Evolutionary conservation across 345 rosid species (phyloP), one percentile per base, ranked within the genome.

Genomic region (Conringia planisiliqua): DNA sequence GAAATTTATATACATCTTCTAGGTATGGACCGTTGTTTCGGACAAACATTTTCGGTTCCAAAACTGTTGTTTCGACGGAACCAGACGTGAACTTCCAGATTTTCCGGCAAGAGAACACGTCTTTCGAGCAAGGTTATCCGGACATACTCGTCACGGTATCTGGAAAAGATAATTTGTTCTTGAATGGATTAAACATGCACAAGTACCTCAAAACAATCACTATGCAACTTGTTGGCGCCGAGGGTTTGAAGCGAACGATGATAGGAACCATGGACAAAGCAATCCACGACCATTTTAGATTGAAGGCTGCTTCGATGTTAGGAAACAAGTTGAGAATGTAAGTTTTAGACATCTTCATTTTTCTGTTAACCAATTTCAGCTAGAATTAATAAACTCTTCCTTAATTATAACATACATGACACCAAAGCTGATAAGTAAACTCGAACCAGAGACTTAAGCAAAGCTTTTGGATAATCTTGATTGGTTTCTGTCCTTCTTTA

Each of bases 161-260:
- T 1, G 65, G 65, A 38, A 20, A 80, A 59, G 38, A 82, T 13
- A 72, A 20, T 30, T 4, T 77, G n/a, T 42, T 68, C 13, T 29
- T 36, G 0, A 14, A 68, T 4, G 22, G 54, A 33, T 86, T 87
- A 1, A 48, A 8, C 7, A 2, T 72, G n/a, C 87, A 80, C 46
- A 82, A 81, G 62, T 65, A 78, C 42, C 10, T 83, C 0, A 77
- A 40, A 33, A 76, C 77, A 43, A 38, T 82, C n/a, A 38, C 74
- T n/a, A 35, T 75, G 3, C 69, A 78, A 7, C 56, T 76, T 11
- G 16, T 83, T 35, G 77, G 87, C 11, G 17, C 59, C 2, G 86
- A 81, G 20, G 69, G 51, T 43, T 70, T 83, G 13, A 82, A 27
- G 58, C 22, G 13, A 3, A 73, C 20, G 0, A 36, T 83, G 7